Evolutionary conservation across 2,329 filamentous ascomycete genomes (phyloP), one percentile per base, ranked within the genome.

Genomic region (Fonsecaea multimorphosa): DNA sequence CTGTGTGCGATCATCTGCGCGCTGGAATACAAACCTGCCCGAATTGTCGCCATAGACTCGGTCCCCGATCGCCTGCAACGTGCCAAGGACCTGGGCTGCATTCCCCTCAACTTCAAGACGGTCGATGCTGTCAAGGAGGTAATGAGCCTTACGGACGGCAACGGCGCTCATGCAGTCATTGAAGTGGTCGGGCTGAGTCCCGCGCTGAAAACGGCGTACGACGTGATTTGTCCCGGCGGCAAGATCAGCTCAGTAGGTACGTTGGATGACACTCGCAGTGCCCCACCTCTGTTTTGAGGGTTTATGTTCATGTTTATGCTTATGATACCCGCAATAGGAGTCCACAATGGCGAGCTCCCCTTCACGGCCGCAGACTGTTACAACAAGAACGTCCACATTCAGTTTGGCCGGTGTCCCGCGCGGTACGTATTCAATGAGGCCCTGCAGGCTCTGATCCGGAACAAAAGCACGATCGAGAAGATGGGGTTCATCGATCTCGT

Each of bases 91-190:
- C 56, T 67, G 22, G 65, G 65, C 5, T 63, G 59, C 29, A 61
- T 59, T 14, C 61, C 65, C 0, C 29, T 63, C 38, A 67, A 67
- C 38, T 67, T 67, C 56, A 58, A 67, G 44, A 49, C 52, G 31
- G 14, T 49, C 4, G 46, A 64, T 34, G 55, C 22, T 1, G 62
- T 54, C n/a, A 80, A 84, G 32, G 90, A 90, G 73, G 83, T 97
- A 44, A 80, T 89, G 74, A 89, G 91, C 71, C 85, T 89, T 53
- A 94, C 91, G 0, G 83, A 90, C 16, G 92, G 92, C 7, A 84
- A 93, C 31, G 93, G 93, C 6, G 93, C 92, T 14, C 93, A 97
- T 78, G 87, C 91, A n/a, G 88, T 95, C 1, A 87, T 97, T 71
- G 90, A 93, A 77, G 89, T 91, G 7, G 90, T 92, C 29, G 90